Conservation (phyloP, 305 asterid genomes). For the Andrographis paniculata region DNA sequence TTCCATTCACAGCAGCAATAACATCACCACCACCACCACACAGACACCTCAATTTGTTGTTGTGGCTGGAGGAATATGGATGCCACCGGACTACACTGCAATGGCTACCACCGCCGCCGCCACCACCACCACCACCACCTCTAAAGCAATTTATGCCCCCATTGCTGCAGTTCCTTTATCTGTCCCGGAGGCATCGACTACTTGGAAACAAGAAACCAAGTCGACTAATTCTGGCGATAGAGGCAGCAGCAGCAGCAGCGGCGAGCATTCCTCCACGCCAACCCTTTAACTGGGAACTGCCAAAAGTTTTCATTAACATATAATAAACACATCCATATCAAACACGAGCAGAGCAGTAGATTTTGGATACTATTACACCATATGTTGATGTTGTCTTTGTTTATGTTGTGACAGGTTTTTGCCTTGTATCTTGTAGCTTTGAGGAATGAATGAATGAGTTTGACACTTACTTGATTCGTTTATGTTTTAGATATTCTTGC, state of each 20-base stretch:
- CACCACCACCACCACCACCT: constrained; percentile 20
- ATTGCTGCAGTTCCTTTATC: constrained; percentile 36
- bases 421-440: too few relatives aligned
- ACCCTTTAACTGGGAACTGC: too few relatives aligned
- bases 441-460: too few relatives aligned
- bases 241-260: constrained; percentile 30
- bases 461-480: too few relatives aligned
- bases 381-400: too few relatives aligned
- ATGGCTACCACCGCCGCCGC: constrained; percentile 30
- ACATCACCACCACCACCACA: constrained; percentile 17
- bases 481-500: too few relatives aligned
- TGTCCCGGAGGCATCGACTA: constrained; percentile 24
- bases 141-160: constrained; percentile 48
- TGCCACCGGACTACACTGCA: constrained; percentile 58
- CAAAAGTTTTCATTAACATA: too few relatives aligned
- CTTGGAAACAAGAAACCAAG: constrained; percentile 20
- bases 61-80: constrained; percentile 94
- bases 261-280: constrained; percentile 34
- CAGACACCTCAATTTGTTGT: constrained; percentile 66
- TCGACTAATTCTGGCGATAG: constrained; percentile 21
- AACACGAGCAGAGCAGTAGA: too few relatives aligned
- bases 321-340: too few relatives aligned
- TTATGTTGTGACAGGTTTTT: too few relatives aligned
- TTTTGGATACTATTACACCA: too few relatives aligned
- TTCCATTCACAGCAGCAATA: constrained; percentile 27